Base-by-base conservation (phyloP, 2,329 filamentous ascomycete genomes). In the Passalora sequoiae region DNA sequence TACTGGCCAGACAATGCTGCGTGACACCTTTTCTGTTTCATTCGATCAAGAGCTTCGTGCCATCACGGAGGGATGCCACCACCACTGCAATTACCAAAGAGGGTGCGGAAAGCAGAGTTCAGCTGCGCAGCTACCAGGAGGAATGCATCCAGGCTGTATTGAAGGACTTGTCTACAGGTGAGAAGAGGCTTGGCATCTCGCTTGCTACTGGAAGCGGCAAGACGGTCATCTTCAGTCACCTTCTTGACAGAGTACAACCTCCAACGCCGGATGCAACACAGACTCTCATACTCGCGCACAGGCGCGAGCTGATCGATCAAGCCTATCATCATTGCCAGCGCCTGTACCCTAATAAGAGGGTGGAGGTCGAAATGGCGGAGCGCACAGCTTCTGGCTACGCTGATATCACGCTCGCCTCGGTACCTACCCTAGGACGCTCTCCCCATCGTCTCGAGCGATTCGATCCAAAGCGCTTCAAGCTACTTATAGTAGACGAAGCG, bases 401-500 rank as follows among this genome's bases (percentile, higher is more conserved):
- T 43, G 91, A 98, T 65, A 96, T 98, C 55, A 96, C 91, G 6
- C 76, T 98, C 39, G 92, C 91, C 32, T 96, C 91, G 24, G 76
- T 98, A 25, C 82, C 84, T 59, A 96, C 87, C 64, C 80, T 98
- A 55, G 79, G 75, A 6, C 31, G 43, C 10, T 94, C 86, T 4
- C 78, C 79, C 9, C 78, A 83, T 40, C 78, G 92, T 2, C 74
- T 97, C n/a, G 61, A 66, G 25, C 96, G 95, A 61, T 97, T 91
- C 58, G 79, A 94, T 53, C 85, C 89, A 0, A 66, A 65, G 0
- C 72, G 71, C 6, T 97, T 91, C 72, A 98, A 98, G 66, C 78
- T 98, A 0, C 71, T 98, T 0, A 75, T 98, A 2, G 91, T 98
- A 3, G 92, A 98, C 53, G 92, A 98, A 67, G 92, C 91, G 4